Percentiles rank a stretch among this genome's conserved stretches.
Evolutionary conservation across 495 filamentous ascomycete genomes (phyloP).

Genomic region (Talaromyces thailandensis): DNA sequence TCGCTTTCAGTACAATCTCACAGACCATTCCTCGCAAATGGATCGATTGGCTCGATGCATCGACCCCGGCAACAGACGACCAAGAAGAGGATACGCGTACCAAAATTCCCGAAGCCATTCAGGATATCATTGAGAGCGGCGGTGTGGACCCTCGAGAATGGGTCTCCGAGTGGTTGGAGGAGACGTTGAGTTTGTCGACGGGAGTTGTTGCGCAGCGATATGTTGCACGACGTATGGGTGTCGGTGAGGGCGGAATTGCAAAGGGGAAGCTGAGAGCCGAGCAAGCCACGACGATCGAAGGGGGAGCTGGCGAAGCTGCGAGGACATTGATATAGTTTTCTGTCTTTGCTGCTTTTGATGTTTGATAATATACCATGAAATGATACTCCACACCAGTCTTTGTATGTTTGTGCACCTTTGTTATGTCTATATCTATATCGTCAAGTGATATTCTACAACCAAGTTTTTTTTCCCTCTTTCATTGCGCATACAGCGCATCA

Average conservation of each 20-base stretch:
- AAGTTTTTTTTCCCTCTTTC: neutral
- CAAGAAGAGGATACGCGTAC: constrained; percentile 17
- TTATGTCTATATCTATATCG: neutral
- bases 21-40: constrained; percentile 80
- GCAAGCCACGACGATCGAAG: constrained; percentile 57
- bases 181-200: constrained; percentile 66
- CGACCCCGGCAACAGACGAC: constrained; percentile 42
- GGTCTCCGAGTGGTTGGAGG: constrained; percentile 96
- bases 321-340: constrained; percentile 43
- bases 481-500: constrained; percentile 9
- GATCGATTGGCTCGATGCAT: constrained; percentile 86
- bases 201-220: constrained; percentile 93
- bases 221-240: constrained; percentile 90
- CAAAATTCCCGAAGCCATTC: constrained; percentile 70
- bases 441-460: neutral
- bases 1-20: constrained; percentile 75
- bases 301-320: constrained; percentile 75
- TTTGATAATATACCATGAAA: constrained; percentile 8
- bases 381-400: constrained; percentile 9
- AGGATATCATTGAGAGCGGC: constrained; percentile 76
- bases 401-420: constrained; percentile 1
- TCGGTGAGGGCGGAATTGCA: constrained; percentile 64
- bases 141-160: constrained; percentile 94
- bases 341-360: constrained; percentile 6
- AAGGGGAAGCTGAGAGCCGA: constrained; percentile 74